phyloP scores from a whole-genome alignment of 805 yeast genomes.

The Starmera quercuum region DNA sequence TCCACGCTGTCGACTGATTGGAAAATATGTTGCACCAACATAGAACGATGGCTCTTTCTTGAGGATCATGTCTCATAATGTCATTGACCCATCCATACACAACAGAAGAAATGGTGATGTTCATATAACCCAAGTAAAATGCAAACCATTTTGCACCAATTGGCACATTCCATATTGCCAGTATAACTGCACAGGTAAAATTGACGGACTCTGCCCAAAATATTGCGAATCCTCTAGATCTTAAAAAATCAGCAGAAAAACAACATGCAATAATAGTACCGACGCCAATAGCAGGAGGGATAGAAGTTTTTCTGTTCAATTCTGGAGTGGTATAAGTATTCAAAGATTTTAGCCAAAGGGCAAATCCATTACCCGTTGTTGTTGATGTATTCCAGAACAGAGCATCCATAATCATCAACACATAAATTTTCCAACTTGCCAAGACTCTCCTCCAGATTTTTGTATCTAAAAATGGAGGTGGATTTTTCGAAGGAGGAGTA shows the following conservation, averaged over 20 bases:
- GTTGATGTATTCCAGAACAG: constrained; percentile 52
- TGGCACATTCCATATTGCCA: constrained; percentile 45
- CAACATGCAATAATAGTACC: constrained; percentile 4
- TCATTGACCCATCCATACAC: constrained; percentile 53
- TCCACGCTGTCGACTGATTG: constrained; percentile 48
- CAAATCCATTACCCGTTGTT: constrained; percentile 30
- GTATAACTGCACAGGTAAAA: constrained; percentile 34
- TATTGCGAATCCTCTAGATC: constrained; percentile 36
- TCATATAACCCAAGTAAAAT: constrained; percentile 8
- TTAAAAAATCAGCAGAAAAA: constrained; percentile 23
- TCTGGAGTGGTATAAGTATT: constrained; percentile 27
- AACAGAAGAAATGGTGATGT: constrained; percentile 51
- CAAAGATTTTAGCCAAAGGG: constrained; percentile 40
- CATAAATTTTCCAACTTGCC: constrained; percentile 49
- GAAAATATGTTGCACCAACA: constrained; percentile 43
- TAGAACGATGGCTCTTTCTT: constrained; percentile 42
- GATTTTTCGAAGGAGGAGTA: constrained; percentile 17
- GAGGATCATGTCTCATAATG: constrained; percentile 46
- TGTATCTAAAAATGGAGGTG: constrained; percentile 28
- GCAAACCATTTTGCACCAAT: constrained; percentile 47
- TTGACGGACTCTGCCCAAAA: constrained; percentile 35
- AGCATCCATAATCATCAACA: constrained; percentile 40
- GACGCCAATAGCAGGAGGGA: constrained; percentile 25
- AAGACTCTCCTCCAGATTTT: constrained; percentile 47
- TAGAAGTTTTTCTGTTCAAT: constrained; percentile 34